phyloP scores from a whole-genome alignment of 257 asterid species.

The Forsythia viridissima region DNA sequence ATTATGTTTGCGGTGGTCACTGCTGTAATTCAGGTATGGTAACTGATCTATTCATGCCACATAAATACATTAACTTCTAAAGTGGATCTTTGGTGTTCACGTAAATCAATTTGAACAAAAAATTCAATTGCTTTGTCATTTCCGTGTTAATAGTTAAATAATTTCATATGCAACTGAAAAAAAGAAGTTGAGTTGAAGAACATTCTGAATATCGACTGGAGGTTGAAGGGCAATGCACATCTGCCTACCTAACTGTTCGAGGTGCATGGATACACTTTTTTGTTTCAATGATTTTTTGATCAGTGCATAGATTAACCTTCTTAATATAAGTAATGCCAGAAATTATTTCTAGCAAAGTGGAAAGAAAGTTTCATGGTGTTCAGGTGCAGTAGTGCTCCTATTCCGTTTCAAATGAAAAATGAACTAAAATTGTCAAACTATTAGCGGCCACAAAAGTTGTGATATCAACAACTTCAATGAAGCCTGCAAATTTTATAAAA shows the following conservation, averaged over 20 bases:
- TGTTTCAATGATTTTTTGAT: too few relatives aligned
- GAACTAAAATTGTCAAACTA: too few relatives aligned
- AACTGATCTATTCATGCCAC: neutral
- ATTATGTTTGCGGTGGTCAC: slow-evolving; percentile 61
- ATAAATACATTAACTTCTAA: neutral
- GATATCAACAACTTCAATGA: too few relatives aligned
- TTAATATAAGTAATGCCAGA: too few relatives aligned
- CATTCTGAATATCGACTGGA: neutral
- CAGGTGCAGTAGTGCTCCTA: too few relatives aligned
- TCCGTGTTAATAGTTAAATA: neutral
- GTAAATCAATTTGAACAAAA: neutral
- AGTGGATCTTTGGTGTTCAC: slow-evolving; percentile 1
- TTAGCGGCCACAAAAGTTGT: too few relatives aligned
- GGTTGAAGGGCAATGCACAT: neutral
- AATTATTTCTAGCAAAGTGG: too few relatives aligned
- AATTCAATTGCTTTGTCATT: neutral
- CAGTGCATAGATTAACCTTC: too few relatives aligned
- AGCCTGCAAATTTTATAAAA: too few relatives aligned
- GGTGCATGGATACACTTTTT: neutral
- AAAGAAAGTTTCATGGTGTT: too few relatives aligned
- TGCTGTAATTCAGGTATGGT: slow-evolving; percentile 71
- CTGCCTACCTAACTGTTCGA: neutral
- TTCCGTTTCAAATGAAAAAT: too few relatives aligned
- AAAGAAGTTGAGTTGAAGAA: neutral
- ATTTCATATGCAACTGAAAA: neutral